Evolutionary conservation across 352 stramenopile species (phyloP), one percentile per base, ranked within the genome.

Genomic region (Phytophthora aleatoria): DNA sequence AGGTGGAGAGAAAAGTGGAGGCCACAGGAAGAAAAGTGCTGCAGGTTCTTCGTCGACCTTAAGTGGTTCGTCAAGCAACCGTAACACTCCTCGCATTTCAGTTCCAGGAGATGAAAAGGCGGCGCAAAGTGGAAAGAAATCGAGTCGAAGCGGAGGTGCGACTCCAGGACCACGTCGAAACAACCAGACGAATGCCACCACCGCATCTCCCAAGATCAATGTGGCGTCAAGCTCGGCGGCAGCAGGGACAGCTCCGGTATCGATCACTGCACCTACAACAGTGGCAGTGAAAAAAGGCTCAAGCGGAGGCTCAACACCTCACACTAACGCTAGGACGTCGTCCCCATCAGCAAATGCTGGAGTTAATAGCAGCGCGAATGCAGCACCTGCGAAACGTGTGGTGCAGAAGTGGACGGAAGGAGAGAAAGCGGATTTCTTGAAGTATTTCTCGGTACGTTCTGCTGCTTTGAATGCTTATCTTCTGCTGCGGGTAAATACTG

Each of bases 351-450:
- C 61, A 68, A 72, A 64, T 57, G 52, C 44, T 60, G 57, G 26
- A 50, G 33, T 54, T 36, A 48, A 28, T 28, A 55, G 45, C 31
- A 61, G 42, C 11, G 66, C 47, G 1, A 70, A 54, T 45, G 49
- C 50, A 45, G 53, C 64, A 33, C 83, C 79, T 20, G 61, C 75
- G 1, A 96, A 95, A 49, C 86, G 87, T 36, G 84, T 94, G 41
- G 88, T 96, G 43, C 89, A 97, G 49, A 97, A 96, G 57, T 97
- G 90, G 90, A 97, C 90, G 0, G 85, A 95, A 55, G 73, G 71
- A 33, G 90, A 97, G 56, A 97, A 97, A 39, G 77, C 85, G 0
- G 77, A 94, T 57, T 97, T 97, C 49, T 44, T 97, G 2, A 91
- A 95, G 50, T 95, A 87, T 51, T 96, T 97, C 41, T 86, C 80